Evolutionary conservation across 2,329 filamentous ascomycete genomes (phyloP), one percentile per base, ranked within the genome.

Genomic region (Escovopsis sp.): DNA sequence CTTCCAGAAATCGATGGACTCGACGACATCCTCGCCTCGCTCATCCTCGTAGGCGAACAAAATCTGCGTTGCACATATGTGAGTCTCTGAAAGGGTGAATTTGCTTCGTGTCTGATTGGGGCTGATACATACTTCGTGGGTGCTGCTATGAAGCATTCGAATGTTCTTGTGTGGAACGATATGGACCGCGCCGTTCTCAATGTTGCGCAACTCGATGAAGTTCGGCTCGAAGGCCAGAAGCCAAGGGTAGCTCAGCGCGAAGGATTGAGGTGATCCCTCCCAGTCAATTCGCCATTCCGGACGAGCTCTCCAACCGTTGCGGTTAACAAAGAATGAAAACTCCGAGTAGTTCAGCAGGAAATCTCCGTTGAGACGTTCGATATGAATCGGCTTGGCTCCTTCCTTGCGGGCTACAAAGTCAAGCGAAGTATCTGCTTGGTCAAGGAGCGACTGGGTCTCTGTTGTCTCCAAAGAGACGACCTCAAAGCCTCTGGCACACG

Each of bases 311-410:
- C 91, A 98, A 32, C 91, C 91, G 60, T 98, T 96, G 54, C 91
- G 79, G 63, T 98, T 96, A 57, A 98, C 91, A 56, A 96, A 98
- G 75, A 98, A 98, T 11, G 86, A 94, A 63, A 95, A 98, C 60
- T 98, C 91, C 5, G 86, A 91, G 65, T 98, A 98, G 63, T 95
- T 96, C 48, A 98, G 79, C 51, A 98, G 63, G 70, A 98, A 98
- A 58, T 98, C 91, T 59, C 89, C 88, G 51, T 93, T 93, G 57
- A 96, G 80, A 37, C 91, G 83, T 62, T 98, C 93, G 51, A 98
- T 96, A 56, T 96, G 89, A 49, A 98, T 93, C 3, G 91, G 89
- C 59, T 84, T 87, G 54, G 91, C 85, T 53, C 85, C 86, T 62
- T 96, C 89, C 59, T 91, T 91, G 44, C 87, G 79, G 16, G 87